Evolutionary conservation across 805 yeast genomes (phyloP).

Genomic region (Blastobotrys attinorum): DNA sequence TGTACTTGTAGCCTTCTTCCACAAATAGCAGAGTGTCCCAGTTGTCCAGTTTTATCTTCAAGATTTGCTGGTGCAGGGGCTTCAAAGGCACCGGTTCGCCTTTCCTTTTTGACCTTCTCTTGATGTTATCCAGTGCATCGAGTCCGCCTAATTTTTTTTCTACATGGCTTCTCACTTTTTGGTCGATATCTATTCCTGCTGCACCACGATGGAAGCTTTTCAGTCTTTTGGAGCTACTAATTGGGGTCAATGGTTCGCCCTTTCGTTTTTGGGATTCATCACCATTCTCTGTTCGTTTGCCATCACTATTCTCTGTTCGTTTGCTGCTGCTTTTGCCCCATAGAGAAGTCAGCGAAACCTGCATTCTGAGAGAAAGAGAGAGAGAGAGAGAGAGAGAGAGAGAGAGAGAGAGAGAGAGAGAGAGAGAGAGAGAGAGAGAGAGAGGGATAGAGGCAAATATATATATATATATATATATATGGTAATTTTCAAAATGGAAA

Average conservation of each 20-base stretch:
- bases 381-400: no score
- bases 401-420: no score
- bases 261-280: neutral
- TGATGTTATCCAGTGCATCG: constrained; percentile 2
- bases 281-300: no score
- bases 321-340: neutral
- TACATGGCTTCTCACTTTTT: neutral
- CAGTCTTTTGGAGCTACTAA: neutral
- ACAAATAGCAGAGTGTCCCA: constrained; percentile 66
- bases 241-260: neutral
- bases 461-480: no score
- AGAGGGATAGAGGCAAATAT: no score
- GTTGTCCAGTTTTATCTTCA: constrained; percentile 53
- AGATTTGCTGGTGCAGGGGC: constrained; percentile 74
- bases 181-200: neutral
- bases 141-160: neutral
- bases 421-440: no score
- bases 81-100: constrained; percentile 36
- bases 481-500: no score
- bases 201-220: neutral
- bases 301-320: no score
- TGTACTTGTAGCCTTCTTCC: constrained; percentile 89
- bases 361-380: no score
- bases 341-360: neutral
- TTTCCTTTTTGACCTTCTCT: neutral